These are phyloP conservation scores for Aureobasidium sp. DNA, from an alignment of 2,329 filamentous ascomycete species.

Conservation along the genomic window DNA sequence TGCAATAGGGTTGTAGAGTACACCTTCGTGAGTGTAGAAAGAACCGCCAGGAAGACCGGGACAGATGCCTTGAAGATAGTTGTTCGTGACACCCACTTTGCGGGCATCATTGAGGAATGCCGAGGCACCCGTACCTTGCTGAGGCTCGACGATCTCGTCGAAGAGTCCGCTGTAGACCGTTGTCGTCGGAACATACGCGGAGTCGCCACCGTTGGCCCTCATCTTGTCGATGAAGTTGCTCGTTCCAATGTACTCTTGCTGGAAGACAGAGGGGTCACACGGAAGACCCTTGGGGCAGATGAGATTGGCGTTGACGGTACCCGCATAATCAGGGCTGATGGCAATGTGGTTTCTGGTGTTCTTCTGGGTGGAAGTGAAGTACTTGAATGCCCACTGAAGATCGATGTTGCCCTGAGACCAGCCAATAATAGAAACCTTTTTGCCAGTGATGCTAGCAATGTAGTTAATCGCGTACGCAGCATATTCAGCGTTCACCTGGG, in stretches of 20 bases:
- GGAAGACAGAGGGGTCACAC: conserved; percentile 35
- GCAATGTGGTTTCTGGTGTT: conserved; percentile 42
- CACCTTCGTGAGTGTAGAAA: conserved; percentile 43
- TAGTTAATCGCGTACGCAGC: conserved; percentile 53
- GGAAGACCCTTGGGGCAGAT: conserved; percentile 21
- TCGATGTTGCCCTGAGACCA: conserved; percentile 51
- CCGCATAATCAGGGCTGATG: conserved; percentile 46
- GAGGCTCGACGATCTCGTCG: conserved; percentile 47
- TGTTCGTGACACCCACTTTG: conserved; percentile 42
- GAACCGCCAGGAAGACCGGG: conserved; percentile 31
- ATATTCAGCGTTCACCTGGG: conserved; percentile 46
- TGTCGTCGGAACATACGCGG: conserved; percentile 48
- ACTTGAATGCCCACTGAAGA: conserved; percentile 50
- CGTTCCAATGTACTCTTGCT: conserved; percentile 36
- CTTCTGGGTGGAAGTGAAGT: conserved; percentile 44
- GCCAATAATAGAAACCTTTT: conserved; percentile 37
- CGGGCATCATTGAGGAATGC: conserved; percentile 36
- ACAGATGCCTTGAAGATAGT: conserved; percentile 40
- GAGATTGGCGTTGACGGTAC: conserved; percentile 33
- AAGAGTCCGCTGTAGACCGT: conserved; percentile 40
- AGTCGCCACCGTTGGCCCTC: conserved; percentile 38
- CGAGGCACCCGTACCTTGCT: conserved; percentile 39
- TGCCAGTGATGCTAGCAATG: conserved; percentile 33
- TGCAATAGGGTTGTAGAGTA: conserved; percentile 42
- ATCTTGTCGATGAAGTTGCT: conserved; percentile 37